Conservation (phyloP, 345 rosid species). For the Aurinia saxatilis region DNA sequence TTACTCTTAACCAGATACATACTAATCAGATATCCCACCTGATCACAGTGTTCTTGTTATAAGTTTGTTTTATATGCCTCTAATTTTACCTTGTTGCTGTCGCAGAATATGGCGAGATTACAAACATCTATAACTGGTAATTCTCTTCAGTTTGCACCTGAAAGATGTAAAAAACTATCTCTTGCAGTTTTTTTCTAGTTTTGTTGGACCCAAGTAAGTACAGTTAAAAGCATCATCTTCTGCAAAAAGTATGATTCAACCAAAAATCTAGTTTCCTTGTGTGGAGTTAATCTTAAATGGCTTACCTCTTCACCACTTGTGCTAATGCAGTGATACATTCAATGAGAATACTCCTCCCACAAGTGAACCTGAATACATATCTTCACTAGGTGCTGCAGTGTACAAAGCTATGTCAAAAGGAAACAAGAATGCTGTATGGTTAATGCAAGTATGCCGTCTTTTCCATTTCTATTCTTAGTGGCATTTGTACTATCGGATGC, state of each 20-base stretch:
- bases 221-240: not conserved
- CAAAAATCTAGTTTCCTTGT: not conserved
- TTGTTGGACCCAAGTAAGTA: not conserved
- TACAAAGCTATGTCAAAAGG: constrained; percentile 90
- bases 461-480: not conserved
- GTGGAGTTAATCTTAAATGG: not conserved
- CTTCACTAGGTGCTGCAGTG: constrained; percentile 79
- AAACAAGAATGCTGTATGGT: constrained; percentile 87
- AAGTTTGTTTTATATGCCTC: not conserved
- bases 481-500: not conserved
- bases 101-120: constrained; percentile 94
- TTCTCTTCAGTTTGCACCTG: constrained; percentile 10
- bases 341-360: constrained; percentile 94
- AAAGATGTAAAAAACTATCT: not conserved
- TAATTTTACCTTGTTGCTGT: constrained; percentile 5
- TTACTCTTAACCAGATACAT: not conserved
- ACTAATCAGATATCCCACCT: not conserved
- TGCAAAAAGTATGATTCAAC: not conserved
- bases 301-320: not conserved
- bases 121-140: constrained; percentile 95
- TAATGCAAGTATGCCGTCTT: constrained; percentile 78
- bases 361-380: constrained; percentile 62
- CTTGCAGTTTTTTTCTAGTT: not conserved
- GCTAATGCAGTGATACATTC: constrained; percentile 74
- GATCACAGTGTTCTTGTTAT: constrained; percentile 2